Percentiles rank a stretch among this genome's conserved stretches.
These are phyloP conservation scores for Hemileccinum impolitum DNA, from an alignment of 768 basidiomycete genomes.

Conservation along the genomic window DNA sequence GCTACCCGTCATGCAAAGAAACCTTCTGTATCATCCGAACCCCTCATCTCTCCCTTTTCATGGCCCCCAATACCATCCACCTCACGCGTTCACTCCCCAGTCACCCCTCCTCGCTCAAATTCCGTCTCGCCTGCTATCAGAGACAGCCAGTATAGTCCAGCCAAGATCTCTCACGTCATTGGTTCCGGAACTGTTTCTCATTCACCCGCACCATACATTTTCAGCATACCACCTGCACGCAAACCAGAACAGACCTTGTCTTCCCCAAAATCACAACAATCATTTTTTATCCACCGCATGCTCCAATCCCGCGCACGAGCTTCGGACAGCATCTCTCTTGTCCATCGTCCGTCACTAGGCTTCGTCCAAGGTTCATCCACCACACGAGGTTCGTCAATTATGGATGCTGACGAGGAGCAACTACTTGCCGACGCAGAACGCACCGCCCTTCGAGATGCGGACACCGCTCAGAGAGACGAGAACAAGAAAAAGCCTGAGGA, in stretches of 20 bases:
- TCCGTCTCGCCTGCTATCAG: neutral
- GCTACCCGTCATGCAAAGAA: slow-evolving; percentile 8
- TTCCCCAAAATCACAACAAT: neutral
- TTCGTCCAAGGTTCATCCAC: slow-evolving; percentile 1
- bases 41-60: slow-evolving; percentile 17
- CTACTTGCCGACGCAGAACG: slow-evolving; percentile 17
- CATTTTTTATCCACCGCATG: slow-evolving; percentile 18
- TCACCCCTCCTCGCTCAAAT: slow-evolving; percentile 1
- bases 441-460: slow-evolving; percentile 13
- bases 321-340: slow-evolving; percentile 4
- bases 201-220: neutral
- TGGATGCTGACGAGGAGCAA: slow-evolving; percentile 4
- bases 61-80: slow-evolving; percentile 6
- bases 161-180: slow-evolving; percentile 2
- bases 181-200: neutral
- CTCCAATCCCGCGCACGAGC: slow-evolving; percentile 21
- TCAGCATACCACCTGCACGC: slow-evolving; percentile 7
- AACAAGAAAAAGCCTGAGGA: neutral
- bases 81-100: slow-evolving; percentile 1
- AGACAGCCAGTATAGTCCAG: slow-evolving; percentile 1
- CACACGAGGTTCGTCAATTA: slow-evolving; percentile 6
- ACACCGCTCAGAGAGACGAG: neutral
- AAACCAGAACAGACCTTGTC: neutral
- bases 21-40: slow-evolving; percentile 21
- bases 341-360: slow-evolving; percentile 3